Percentiles rank a stretch among this genome's conserved stretches.
Conservation (phyloP, 2,329 filamentous ascomycete genomes). For the Xylariaceae sp. region DNA sequence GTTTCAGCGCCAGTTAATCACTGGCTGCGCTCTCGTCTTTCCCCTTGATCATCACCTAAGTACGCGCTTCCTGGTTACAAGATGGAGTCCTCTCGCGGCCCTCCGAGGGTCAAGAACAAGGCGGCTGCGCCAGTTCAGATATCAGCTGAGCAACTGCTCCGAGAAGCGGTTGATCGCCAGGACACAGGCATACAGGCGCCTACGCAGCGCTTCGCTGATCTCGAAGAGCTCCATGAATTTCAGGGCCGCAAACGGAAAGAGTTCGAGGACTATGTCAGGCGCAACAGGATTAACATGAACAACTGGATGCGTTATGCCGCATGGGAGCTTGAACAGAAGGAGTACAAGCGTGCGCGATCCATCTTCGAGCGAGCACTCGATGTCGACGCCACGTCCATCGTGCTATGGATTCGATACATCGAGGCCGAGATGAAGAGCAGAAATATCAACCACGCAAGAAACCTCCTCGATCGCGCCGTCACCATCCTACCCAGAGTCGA, state of each 20-base stretch:
- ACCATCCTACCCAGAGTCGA: constrained; percentile 88
- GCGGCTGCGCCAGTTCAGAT: constrained; percentile 89
- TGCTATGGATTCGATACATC: constrained; percentile 90
- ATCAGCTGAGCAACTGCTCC: constrained; percentile 93
- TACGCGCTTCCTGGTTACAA: constrained; percentile 39
- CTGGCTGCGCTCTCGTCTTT: neutral
- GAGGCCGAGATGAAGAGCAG: constrained; percentile 95
- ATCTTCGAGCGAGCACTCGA: constrained; percentile 96
- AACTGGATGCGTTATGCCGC: constrained; percentile 98
- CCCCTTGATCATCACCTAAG: neutral
- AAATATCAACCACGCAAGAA: constrained; percentile 96
- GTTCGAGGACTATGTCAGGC: constrained; percentile 96
- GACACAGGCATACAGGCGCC: constrained; percentile 87
- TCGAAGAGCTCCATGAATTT: constrained; percentile 97
- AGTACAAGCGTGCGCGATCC: constrained; percentile 87
- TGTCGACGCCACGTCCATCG: constrained; percentile 84
- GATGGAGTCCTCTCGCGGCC: constrained; percentile 91
- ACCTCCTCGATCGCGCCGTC: constrained; percentile 92
- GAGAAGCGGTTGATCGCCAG: constrained; percentile 96
- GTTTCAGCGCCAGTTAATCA: neutral
- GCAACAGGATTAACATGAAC: constrained; percentile 94
- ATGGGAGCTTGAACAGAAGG: constrained; percentile 98
- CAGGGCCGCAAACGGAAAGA: constrained; percentile 95
- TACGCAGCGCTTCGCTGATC: constrained; percentile 91
- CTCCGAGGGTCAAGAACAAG: constrained; percentile 98